Evolutionary conservation across 805 yeast genomes (phyloP), one percentile per base, ranked within the genome.

Genomic region (Schwanniomyces sp.): DNA sequence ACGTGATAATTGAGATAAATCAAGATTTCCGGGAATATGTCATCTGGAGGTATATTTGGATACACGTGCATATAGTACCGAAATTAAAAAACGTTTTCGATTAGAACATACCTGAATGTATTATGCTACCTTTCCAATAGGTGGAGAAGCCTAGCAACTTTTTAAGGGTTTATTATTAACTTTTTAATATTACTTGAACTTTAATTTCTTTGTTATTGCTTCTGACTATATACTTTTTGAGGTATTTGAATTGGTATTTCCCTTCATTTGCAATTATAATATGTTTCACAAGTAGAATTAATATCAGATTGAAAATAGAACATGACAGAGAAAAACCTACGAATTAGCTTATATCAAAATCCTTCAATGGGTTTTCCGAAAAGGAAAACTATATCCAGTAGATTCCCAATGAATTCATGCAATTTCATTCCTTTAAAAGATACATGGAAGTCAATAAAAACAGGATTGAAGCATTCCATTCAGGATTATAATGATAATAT

Each of bases 341-440:
- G 36, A 16, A 16, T 32, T 14, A 32, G 14, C 2, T 5, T 18
- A 3, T 32, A 32, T 16, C 18, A 16, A 16, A 32, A 14, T 3
- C 18, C 36, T 32, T 4, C 7, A 32, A 14, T 16, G 17, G 36
- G 10, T 5, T 14, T 14, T 9, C 21, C 36, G 9, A 30, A 11
- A n/a, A 26, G 12, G 24, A 17, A 32, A 42, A 34, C 10, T 7
- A 18, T 43, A 14, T 17, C 29, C 11, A n/a, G 26, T 10, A 41
- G 47, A 34, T 56, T 56, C 29, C 61, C 61, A 1, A 53, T 56
- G 38, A 52, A 45, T 29, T 42, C 36, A 14, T 52, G 56, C 30
- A 38, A 39, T 34, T 40, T 42, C 29, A 34, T 27, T 12, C 47
- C 49, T 18, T 46, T 53, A 24, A 47, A 45, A 26, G 59, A 55